Conservation (phyloP, 768 basidiomycete species). For the Melanogaster broomeanus region DNA sequence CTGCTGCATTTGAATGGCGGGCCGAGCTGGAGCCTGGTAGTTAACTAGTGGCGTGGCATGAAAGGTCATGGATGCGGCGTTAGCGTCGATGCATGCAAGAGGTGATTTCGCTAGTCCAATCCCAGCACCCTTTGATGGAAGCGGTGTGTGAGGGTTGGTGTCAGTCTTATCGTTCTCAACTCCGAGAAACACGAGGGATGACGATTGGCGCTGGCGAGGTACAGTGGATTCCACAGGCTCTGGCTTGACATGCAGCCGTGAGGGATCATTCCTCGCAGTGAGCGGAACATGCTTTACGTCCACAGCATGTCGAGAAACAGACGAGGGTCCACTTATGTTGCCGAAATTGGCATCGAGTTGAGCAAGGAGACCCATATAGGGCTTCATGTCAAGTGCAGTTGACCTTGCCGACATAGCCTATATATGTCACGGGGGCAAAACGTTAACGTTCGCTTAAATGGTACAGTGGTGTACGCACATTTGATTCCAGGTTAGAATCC, state of each 20-base stretch:
- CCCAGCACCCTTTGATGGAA: conserved; percentile 27
- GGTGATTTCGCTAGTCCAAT: conserved; percentile 26
- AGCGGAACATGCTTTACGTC: background rate
- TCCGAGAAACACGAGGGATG: conserved; percentile 22
- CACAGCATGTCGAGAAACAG: background rate
- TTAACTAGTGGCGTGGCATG: background rate
- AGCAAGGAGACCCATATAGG: background rate
- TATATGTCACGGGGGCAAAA: background rate
- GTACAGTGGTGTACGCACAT: background rate
- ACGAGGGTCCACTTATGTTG: background rate
- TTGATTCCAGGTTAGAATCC: conserved; percentile 1
- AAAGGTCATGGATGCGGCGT: conserved; percentile 3
- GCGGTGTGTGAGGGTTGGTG: background rate
- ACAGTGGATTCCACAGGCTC: conserved; percentile 32
- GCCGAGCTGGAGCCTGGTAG: background rate
- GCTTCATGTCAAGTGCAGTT: background rate
- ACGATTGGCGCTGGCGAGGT: conserved; percentile 41
- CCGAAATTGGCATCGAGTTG: conserved; percentile 5
- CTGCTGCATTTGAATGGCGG: background rate
- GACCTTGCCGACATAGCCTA: background rate
- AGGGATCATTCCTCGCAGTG: background rate
- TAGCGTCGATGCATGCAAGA: conserved; percentile 20
- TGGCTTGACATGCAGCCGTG: conserved; percentile 22
- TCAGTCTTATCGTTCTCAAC: conserved; percentile 3
- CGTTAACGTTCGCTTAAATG: background rate